Base-by-base conservation (phyloP, 1,284 basidiomycete genomes). In the Ustilago nuda region DNA sequence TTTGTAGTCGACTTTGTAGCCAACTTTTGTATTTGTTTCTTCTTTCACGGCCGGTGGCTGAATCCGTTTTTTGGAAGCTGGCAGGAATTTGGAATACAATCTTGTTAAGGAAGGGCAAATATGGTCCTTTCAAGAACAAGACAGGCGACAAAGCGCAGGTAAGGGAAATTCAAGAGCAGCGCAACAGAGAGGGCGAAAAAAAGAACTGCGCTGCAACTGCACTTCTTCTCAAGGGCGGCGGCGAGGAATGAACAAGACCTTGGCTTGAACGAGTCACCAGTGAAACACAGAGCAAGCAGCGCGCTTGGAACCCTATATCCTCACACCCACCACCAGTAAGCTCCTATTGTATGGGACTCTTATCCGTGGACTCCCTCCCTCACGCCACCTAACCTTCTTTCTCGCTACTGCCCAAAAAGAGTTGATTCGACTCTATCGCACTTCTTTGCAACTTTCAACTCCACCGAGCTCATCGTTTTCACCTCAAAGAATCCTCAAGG, bases 1-100 rank as follows among this genome's bases (percentile, higher is more conserved):
- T 58, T 46, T 58, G 56, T 58, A 58, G 45, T 46, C 60, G 57
- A 37, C 8, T 58, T 46, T 58, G 56, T 58, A 58, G 45, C 56
- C 60, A 48, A 37, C 8, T 9, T 58, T 46, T 58, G 56, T 58
- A 58, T 58, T 56, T 8, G 27, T 12, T 27, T 32, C 19, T 17
- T 23, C 52, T 61, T 61, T 61, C 59, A 61, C 58, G n/a, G 27
- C 23, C 17, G 45, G 58, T 19, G 15, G 15, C 30, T 46, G 41
- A 57, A 57, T 45, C 15, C 30, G 46, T 8, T 45, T 45, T 45
- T 45, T 43, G 46, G 27, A 43, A 41, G 39, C 8, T 23, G 35
- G 30, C 32, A 35, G 51, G 35, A 45, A 41, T n/a, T 41, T 46
- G 11, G 35, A 62, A 62, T 61, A 45, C 52, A 48, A 55, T 15